These are phyloP conservation scores for Sanguinoderma infundibulare DNA, from an alignment of 1,284 basidiomycete species.

Conservation along the genomic window DNA sequence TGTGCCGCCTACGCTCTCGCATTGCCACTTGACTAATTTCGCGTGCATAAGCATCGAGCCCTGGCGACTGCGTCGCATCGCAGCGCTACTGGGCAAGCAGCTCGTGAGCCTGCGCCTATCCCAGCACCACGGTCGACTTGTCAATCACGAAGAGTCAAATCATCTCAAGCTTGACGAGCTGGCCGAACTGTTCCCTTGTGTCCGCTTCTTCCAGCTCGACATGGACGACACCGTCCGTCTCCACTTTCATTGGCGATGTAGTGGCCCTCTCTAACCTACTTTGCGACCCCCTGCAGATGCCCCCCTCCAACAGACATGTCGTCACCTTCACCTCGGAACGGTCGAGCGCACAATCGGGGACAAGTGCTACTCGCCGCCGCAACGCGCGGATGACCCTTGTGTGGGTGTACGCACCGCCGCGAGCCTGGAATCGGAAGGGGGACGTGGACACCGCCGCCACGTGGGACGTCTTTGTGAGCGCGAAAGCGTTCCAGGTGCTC, in stretches of 20 bases:
- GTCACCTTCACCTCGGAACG: not conserved
- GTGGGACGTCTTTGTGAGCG: constrained; percentile 7
- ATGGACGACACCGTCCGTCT: not conserved
- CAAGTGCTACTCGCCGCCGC: not conserved
- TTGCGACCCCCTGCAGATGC: not conserved
- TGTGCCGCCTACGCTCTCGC: not conserved
- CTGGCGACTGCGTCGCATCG: not conserved
- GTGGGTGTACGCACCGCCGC: constrained; percentile 1
- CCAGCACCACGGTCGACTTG: not conserved
- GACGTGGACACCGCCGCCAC: not conserved
- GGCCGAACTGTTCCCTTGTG: not conserved
- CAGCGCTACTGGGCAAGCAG: not conserved
- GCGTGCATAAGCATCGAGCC: not conserved
- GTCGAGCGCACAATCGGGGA: not conserved
- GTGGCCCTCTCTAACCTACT: too few relatives aligned
- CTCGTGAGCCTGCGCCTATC: constrained; percentile 9
- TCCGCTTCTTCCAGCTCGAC: constrained; percentile 12
- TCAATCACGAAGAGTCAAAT: not conserved
- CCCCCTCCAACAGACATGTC: not conserved
- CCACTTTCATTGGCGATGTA: not conserved
- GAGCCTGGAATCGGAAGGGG: not conserved
- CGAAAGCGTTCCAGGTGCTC: constrained; percentile 2
- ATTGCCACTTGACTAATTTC: not conserved
- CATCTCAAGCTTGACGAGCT: not conserved
- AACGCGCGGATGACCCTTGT: not conserved